Conservation (phyloP, 2,329 filamentous ascomycete genomes). For the Pseudogymnoascus pannorum region DNA sequence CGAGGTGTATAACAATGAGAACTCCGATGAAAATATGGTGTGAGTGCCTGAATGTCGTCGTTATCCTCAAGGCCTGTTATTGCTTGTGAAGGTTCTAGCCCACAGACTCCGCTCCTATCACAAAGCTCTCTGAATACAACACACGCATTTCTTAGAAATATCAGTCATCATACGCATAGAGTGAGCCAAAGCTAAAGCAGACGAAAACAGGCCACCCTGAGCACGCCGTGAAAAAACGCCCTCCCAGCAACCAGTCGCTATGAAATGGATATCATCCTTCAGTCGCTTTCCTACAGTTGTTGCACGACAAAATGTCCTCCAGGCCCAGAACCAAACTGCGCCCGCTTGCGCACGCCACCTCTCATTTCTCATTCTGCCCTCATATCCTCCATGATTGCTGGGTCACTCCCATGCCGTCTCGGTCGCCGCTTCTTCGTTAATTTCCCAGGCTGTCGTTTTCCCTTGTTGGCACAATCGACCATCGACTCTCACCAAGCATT, state of each 20-base stretch:
- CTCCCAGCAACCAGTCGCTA: slow-evolving; percentile 7
- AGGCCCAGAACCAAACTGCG: neutral
- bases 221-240: neutral
- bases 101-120: neutral
- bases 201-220: neutral
- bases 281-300: slow-evolving; percentile 7
- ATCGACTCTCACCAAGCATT: slow-evolving; percentile 64
- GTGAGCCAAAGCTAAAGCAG: neutral
- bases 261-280: slow-evolving; percentile 7
- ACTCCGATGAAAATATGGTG: neutral
- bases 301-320: neutral
- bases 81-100: neutral
- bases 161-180: neutral
- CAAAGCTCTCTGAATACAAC: neutral
- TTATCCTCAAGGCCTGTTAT: neutral
- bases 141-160: neutral
- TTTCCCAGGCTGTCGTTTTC: slow-evolving; percentile 33
- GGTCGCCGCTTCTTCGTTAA: slow-evolving; percentile 35
- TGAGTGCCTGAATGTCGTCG: neutral
- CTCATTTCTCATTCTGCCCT: neutral
- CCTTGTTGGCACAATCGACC: slow-evolving; percentile 12
- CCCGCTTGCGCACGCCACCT: neutral
- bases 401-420: neutral
- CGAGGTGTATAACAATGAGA: slow-evolving; percentile 2
- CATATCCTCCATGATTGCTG: neutral